These are phyloP conservation scores for Sphaerobolus stellatus DNA, from an alignment of 1,284 basidiomycete genomes.

Conservation along the genomic window DNA sequence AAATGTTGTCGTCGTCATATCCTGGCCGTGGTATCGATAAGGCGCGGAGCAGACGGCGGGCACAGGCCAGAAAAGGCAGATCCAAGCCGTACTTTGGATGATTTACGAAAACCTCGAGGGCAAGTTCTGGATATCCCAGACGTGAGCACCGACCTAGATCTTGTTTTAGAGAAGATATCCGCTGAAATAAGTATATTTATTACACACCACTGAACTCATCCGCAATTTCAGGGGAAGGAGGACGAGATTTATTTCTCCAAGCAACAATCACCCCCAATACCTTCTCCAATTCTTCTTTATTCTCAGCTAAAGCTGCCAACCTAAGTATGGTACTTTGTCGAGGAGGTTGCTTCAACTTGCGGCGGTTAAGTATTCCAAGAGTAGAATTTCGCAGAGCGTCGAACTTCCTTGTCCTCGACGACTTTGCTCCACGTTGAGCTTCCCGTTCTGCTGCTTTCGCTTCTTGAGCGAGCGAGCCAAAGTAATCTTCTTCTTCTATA, in stretches of 20 bases:
- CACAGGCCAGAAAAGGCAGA: conserved; percentile 16
- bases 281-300: conserved; percentile 7
- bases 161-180: background rate
- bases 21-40: conserved; percentile 12
- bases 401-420: conserved; percentile 2
- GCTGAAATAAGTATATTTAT: background rate
- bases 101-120: conserved; percentile 17
- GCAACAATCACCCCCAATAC: conserved; percentile 2
- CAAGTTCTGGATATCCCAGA: conserved; percentile 14
- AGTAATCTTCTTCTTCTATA: background rate
- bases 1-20: background rate
- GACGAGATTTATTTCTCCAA: conserved; percentile 5
- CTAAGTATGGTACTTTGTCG: conserved; percentile 5
- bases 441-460: background rate
- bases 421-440: background rate
- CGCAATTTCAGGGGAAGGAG: conserved; percentile 11
- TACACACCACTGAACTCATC: conserved; percentile 6
- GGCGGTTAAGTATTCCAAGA: conserved; percentile 4
- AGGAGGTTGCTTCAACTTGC: conserved; percentile 9
- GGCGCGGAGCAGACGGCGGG: conserved; percentile 19
- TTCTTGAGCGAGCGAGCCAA: background rate
- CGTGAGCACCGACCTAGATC: conserved; percentile 3
- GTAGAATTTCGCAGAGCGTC: background rate
- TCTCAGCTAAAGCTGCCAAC: background rate
- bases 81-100: conserved; percentile 21